Percentiles rank a stretch among this genome's conserved stretches.
Evolutionary conservation across 116 monocot species (phyloP).

Genomic region (Papilionanthe hybrid): DNA sequence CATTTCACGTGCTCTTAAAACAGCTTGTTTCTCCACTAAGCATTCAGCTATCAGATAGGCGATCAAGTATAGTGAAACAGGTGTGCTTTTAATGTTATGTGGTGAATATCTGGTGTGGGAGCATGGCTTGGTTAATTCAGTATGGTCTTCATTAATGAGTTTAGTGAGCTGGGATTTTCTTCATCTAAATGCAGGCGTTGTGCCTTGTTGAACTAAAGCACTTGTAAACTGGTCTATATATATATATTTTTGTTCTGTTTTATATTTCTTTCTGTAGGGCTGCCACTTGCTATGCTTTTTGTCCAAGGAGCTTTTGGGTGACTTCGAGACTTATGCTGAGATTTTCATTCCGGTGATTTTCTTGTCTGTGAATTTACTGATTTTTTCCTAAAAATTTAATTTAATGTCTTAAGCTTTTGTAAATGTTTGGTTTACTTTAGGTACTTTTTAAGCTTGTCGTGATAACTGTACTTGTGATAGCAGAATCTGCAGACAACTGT

Average conservation of each 20-base stretch:
- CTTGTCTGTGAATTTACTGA: background rate
- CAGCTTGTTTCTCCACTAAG: slow-evolving; percentile 71
- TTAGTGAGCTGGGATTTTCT: background rate
- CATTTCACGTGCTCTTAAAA: slow-evolving; percentile 77
- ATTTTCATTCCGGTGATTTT: slow-evolving; percentile 81
- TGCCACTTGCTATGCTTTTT: slow-evolving; percentile 83
- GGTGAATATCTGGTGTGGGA: no score
- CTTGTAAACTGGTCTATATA: background rate
- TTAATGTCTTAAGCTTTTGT: background rate
- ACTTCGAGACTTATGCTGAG: slow-evolving; percentile 95
- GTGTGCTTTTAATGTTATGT: slow-evolving; percentile 19
- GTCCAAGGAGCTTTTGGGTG: slow-evolving; percentile 90
- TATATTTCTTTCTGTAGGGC: slow-evolving; percentile 33
- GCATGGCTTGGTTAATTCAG: background rate
- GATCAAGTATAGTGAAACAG: slow-evolving; percentile 99
- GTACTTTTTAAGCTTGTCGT: slow-evolving; percentile 98
- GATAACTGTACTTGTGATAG: slow-evolving; percentile 96
- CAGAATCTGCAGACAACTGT: slow-evolving; percentile 97
- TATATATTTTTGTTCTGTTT: background rate
- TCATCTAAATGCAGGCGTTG: background rate
- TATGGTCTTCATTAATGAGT: background rate
- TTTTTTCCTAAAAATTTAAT: background rate
- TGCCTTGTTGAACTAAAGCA: background rate
- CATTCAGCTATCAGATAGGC: slow-evolving; percentile 82
- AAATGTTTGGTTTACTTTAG: slow-evolving; percentile 23